Percentiles rank a stretch among this genome's conserved stretches.
Evolutionary conservation across 108 stramenopile genomes (phyloP).

Genomic region (Nitzschia sp.): DNA sequence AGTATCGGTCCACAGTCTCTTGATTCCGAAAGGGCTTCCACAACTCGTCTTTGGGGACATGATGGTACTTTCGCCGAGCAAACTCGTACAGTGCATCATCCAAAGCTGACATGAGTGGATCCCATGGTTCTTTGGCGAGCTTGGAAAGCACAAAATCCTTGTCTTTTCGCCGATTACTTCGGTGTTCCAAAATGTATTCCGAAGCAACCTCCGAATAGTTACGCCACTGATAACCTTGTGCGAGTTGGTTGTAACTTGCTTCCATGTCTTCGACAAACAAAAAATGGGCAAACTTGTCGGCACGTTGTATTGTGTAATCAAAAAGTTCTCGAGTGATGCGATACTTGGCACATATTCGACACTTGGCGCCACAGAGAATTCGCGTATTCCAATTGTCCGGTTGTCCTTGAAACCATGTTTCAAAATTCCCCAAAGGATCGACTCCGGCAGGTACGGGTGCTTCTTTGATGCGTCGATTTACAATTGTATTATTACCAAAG

Average conservation of each 20-base stretch:
- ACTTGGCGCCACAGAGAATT: slow-evolving; percentile 37
- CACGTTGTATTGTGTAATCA: slow-evolving; percentile 30
- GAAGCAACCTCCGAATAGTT: not conserved
- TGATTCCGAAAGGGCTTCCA: slow-evolving; percentile 24
- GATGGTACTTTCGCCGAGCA: slow-evolving; percentile 23
- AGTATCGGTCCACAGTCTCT: slow-evolving; percentile 32
- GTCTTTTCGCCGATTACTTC: slow-evolving; percentile 1
- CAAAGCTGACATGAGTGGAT: slow-evolving; percentile 38
- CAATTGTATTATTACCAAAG: slow-evolving; percentile 15
- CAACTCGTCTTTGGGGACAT: not conserved
- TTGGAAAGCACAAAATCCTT: not conserved
- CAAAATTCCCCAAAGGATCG: not conserved
- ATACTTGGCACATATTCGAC: slow-evolving; percentile 32
- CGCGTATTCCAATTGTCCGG: slow-evolving; percentile 49
- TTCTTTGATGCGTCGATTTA: not conserved
- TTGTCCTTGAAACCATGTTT: slow-evolving; percentile 34
- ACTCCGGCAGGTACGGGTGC: not conserved
- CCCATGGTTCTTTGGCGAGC: slow-evolving; percentile 6
- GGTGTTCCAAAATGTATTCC: not conserved
- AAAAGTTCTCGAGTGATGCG: slow-evolving; percentile 32
- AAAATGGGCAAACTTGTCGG: slow-evolving; percentile 24
- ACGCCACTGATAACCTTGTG: slow-evolving; percentile 24
- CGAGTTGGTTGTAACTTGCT: slow-evolving; percentile 19
- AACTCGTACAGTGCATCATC: slow-evolving; percentile 49
- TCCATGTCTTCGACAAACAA: slow-evolving; percentile 44